phyloP scores from a whole-genome alignment of 2,329 filamentous ascomycete species.

The Pestalotiopsis sp. region DNA sequence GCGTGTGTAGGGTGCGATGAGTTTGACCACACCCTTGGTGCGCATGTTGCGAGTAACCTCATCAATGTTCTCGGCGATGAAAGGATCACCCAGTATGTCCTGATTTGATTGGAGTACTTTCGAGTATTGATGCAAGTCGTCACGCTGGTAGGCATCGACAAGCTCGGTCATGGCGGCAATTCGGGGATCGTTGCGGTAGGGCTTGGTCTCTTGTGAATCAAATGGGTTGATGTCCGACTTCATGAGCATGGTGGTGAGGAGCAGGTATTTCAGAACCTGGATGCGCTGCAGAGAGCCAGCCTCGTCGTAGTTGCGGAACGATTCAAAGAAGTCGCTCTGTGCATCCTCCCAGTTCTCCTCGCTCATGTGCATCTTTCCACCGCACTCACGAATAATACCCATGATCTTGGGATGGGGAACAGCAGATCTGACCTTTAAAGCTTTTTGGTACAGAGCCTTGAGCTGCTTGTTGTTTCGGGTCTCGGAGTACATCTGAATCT shows the following conservation, averaged over 20 bases:
- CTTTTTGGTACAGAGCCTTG: slow-evolving; percentile 89
- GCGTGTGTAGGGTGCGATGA: slow-evolving; percentile 92
- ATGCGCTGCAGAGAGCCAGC: slow-evolving; percentile 94
- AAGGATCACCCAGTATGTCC: slow-evolving; percentile 87
- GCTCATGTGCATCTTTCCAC: slow-evolving; percentile 99
- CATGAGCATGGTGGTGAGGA: slow-evolving; percentile 97
- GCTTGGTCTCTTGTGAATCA: slow-evolving; percentile 97
- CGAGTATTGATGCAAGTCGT: slow-evolving; percentile 92
- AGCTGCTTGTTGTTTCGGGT: slow-evolving; percentile 97
- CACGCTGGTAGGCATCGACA: slow-evolving; percentile 93
- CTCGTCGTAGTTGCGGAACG: slow-evolving; percentile 98
- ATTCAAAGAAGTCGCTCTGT: slow-evolving; percentile 97
- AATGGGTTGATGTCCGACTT: slow-evolving; percentile 98
- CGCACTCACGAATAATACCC: slow-evolving; percentile 98
- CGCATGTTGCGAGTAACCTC: slow-evolving; percentile 98
- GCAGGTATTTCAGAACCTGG: slow-evolving; percentile 94
- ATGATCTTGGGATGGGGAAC: slow-evolving; percentile 98
- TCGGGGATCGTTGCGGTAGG: slow-evolving; percentile 92
- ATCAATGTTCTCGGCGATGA: slow-evolving; percentile 98
- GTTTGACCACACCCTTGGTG: slow-evolving; percentile 89
- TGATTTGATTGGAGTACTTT: slow-evolving; percentile 83
- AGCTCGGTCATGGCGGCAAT: slow-evolving; percentile 97
- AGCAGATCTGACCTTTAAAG: slow-evolving; percentile 90
- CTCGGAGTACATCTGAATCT: slow-evolving; percentile 98
- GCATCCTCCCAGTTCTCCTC: slow-evolving; percentile 99